A percentile compares a stretch with the other conserved stretches of the same genome.
Conservation (phyloP, 805 yeast species). For the Candida stauntonica region DNA sequence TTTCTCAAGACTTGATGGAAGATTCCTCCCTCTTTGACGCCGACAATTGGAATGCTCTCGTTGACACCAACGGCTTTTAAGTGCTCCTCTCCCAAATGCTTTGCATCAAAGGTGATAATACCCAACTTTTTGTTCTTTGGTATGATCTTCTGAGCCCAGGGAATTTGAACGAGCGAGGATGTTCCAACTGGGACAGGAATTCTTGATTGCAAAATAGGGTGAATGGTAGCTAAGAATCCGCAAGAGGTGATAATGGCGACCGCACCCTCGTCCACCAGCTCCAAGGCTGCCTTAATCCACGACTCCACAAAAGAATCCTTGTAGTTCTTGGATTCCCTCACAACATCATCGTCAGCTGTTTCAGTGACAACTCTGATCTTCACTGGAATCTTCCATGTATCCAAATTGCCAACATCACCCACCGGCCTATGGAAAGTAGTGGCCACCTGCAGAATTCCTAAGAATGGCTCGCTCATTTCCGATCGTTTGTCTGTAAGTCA, state of each 20-base stretch:
- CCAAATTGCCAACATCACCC: slow-evolving; percentile 16
- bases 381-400: slow-evolving; percentile 17
- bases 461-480: slow-evolving; percentile 11
- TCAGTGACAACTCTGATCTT: slow-evolving; percentile 15
- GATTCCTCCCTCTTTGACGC: slow-evolving; percentile 24
- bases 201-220: slow-evolving; percentile 23
- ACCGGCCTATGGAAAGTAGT: slow-evolving; percentile 18
- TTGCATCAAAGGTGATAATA: slow-evolving; percentile 30
- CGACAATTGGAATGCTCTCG: slow-evolving; percentile 23
- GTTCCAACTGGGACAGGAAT: slow-evolving; percentile 33
- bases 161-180: slow-evolving; percentile 30
- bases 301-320: slow-evolving; percentile 25
- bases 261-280: slow-evolving; percentile 29
- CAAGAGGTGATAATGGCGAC: slow-evolving; percentile 33
- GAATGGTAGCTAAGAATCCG: slow-evolving; percentile 33
- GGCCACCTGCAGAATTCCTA: slow-evolving; percentile 14
- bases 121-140: slow-evolving; percentile 26
- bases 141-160: slow-evolving; percentile 26
- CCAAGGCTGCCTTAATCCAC: slow-evolving; percentile 27
- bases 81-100: slow-evolving; percentile 26
- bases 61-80: slow-evolving; percentile 30
- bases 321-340: slow-evolving; percentile 16
- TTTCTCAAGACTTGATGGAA: slow-evolving; percentile 26
- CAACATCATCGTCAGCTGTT: slow-evolving; percentile 11
- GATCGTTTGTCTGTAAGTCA: no score